A percentile compares a stretch with the other conserved stretches of the same genome.
These are phyloP conservation scores for Bassia scoparia DNA, from an alignment of 148 eudicot genomes.

Conservation along the genomic window DNA sequence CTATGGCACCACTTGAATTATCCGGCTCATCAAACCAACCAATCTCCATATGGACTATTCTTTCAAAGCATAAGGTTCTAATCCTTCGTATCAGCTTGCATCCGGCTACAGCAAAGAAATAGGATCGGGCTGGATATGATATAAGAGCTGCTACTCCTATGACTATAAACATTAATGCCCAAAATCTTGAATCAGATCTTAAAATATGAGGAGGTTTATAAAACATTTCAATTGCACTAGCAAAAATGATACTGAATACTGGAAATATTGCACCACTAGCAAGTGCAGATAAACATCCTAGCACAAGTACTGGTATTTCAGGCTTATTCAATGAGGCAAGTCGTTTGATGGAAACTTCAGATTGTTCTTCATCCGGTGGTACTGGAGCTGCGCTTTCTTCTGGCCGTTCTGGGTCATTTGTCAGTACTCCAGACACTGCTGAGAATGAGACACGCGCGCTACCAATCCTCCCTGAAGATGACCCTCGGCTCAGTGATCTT, in stretches of 20 bases:
- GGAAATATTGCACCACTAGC: constrained; percentile 28
- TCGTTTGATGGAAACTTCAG: constrained; percentile 28
- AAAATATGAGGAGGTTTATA: constrained; percentile 22
- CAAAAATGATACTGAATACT: constrained; percentile 27
- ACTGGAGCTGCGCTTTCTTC: constrained; percentile 13
- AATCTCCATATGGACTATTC: constrained; percentile 61
- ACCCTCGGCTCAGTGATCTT: constrained; percentile 53
- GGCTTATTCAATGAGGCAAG: constrained; percentile 30
- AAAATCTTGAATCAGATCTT: constrained; percentile 25
- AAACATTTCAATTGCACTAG: constrained; percentile 31
- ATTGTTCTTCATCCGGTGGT: constrained; percentile 27
- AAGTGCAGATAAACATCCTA: constrained; percentile 24
- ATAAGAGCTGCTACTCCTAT: constrained; percentile 25
- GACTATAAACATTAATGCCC: constrained; percentile 30
- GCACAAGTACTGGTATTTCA: constrained; percentile 28
- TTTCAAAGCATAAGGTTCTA: constrained; percentile 60
- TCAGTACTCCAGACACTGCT: constrained; percentile 39
- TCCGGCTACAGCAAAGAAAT: constrained; percentile 31
- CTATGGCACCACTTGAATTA: constrained; percentile 73
- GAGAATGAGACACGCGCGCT: constrained; percentile 40
- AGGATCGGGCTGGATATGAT: constrained; percentile 24
- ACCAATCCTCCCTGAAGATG: constrained; percentile 45
- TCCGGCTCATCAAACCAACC: constrained; percentile 67
- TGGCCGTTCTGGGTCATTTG: constrained; percentile 26
- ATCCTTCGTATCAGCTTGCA: constrained; percentile 27